Conservation (phyloP, 441 rosid genomes). For the Flueggea neowawraea region DNA sequence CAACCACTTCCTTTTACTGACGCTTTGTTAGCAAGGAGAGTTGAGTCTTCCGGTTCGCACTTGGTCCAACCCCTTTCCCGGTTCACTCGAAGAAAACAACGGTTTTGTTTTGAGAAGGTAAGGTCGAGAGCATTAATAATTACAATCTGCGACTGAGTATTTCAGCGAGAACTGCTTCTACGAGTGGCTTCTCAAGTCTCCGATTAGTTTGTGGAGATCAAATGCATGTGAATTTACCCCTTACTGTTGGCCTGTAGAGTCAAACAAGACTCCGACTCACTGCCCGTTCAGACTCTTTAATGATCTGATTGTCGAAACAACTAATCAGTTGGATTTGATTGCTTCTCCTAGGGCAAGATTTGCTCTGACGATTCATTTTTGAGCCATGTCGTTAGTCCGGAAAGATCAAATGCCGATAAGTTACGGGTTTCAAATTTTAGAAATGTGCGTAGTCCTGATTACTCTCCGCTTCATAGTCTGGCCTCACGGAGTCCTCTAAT, state of each 20-base stretch:
- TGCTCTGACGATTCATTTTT: slow-evolving; percentile 48
- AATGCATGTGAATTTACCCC: slow-evolving; percentile 14
- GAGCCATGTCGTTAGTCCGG: slow-evolving; percentile 47
- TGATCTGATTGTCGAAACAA: slow-evolving; percentile 19
- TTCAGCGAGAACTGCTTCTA: slow-evolving; percentile 25
- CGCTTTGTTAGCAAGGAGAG: slow-evolving; percentile 6
- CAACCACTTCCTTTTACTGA: slow-evolving; percentile 64
- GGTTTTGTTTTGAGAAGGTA: slow-evolving; percentile 23
- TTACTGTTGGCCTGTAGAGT: slow-evolving; percentile 12
- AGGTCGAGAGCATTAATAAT: slow-evolving; percentile 15
- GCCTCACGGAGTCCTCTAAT: slow-evolving; percentile 17
- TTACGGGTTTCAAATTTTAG: slow-evolving; percentile 18
- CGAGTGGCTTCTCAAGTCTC: slow-evolving; percentile 28
- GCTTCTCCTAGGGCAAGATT: slow-evolving; percentile 29
- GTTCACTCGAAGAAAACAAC: slow-evolving; percentile 24
- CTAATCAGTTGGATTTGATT: slow-evolving; percentile 21
- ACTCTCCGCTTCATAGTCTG: slow-evolving; percentile 39
- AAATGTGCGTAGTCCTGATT: slow-evolving; percentile 27
- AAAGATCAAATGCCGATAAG: slow-evolving; percentile 26
- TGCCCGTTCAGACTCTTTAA: slow-evolving; percentile 20
- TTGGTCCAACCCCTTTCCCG: slow-evolving; percentile 6
- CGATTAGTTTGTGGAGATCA: slow-evolving; percentile 27
- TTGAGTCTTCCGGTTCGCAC: slow-evolving; percentile 20
- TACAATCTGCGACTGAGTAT: slow-evolving; percentile 15
- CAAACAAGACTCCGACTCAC: too few species aligned